Conservation (phyloP, 805 yeast species). For the Nakazawaea ernobii region DNA sequence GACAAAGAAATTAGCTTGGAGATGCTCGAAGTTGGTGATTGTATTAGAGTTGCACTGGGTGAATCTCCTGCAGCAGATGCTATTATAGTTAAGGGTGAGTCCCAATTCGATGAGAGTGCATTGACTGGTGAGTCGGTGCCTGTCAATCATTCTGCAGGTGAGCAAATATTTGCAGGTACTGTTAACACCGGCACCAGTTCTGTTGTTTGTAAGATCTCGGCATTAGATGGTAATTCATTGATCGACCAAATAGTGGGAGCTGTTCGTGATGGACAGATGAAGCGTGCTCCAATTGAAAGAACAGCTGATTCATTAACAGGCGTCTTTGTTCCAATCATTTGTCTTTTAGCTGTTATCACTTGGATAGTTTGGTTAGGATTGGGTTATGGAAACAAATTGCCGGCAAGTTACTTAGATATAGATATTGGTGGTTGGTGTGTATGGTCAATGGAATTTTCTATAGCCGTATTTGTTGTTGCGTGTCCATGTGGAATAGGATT, state of each 20-base stretch:
- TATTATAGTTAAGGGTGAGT: constrained; percentile 38
- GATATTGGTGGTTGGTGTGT: constrained; percentile 71
- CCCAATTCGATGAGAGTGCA: constrained; percentile 57
- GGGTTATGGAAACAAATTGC: constrained; percentile 50
- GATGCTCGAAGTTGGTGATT: constrained; percentile 47
- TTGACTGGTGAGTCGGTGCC: constrained; percentile 60
- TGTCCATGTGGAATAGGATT: constrained; percentile 85
- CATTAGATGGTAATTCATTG: constrained; percentile 58
- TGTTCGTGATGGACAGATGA: constrained; percentile 68
- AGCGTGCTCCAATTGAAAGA: constrained; percentile 69
- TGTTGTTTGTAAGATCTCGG: constrained; percentile 47
- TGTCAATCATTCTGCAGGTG: constrained; percentile 51
- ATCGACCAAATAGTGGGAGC: constrained; percentile 65
- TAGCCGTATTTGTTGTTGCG: constrained; percentile 76
- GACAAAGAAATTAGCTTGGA: constrained; percentile 34
- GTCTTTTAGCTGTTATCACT: constrained; percentile 50
- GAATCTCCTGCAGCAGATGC: constrained; percentile 60
- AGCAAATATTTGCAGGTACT: constrained; percentile 69
- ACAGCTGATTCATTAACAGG: constrained; percentile 66
- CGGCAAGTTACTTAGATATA: constrained; percentile 49
- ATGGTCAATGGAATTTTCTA: constrained; percentile 74
- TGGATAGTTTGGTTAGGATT: constrained; percentile 67
- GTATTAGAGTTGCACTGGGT: constrained; percentile 42
- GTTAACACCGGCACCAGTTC: constrained; percentile 54
- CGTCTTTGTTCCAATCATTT: constrained; percentile 66